Base-by-base conservation (phyloP, 1,139 yeast species). In the Nakaseomyces nivariensis region DNA sequence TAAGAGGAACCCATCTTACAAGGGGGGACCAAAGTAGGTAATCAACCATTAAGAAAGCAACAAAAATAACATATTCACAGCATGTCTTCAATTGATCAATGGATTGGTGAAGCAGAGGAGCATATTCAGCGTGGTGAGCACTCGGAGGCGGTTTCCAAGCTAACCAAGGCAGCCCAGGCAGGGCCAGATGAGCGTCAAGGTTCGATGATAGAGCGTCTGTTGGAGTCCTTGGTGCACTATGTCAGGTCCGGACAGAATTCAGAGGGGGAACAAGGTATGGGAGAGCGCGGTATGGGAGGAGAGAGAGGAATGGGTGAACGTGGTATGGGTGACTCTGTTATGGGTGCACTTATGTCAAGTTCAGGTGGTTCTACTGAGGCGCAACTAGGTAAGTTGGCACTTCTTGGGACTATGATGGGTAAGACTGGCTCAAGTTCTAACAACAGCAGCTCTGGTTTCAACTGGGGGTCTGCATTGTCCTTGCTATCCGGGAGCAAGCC, bases 371-470 rank as follows among this genome's bases (percentile, higher is more conserved):
- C 60, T 22, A 49, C 61, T 6, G 60, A 58, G 43, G 52, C 63
- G 3, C 67, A 62, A 46, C 47, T 62, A 29, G 66, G 67, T 6
- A 62, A 62, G 47, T 46, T 62, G 49, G 66, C 67, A 9, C 50
- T 62, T 32, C 49, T 62, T 17, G 51, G 62, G 9, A 58, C 61
- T n/a, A 52, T 61, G 27, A 46, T 62, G 51, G 36, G 50, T 10
- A 53, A 56, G 22, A 48, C 54, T 44, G 52, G 52, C 11, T 51
- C 49, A 22, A 49, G 48, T 13, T 17, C 22, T 17, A 17, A 17
- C 22, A 47, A 45, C 7, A 48, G 36, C n/a, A 46, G 53, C 5
- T 52, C 55, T 33, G 60, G 58, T 5, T 58, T 58, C 38, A 56
- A 58, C 46, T 46, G 60, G 38, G 51, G 56, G 9, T 56, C 62